Conservation (phyloP, 208 protist species). For the Acanthamoeba culbertsoni region DNA sequence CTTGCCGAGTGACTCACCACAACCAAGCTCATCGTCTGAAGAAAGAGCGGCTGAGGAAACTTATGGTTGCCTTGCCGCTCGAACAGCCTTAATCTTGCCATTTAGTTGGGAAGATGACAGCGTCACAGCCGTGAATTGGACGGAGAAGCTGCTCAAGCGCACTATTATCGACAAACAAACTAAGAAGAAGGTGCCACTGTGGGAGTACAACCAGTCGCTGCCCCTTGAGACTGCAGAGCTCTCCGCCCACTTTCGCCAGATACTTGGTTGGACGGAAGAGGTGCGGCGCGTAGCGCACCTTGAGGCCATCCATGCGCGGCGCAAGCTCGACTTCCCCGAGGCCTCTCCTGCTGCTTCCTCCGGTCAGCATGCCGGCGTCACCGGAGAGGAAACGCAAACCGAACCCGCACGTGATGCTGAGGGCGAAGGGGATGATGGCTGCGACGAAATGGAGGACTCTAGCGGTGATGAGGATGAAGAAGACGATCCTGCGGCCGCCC, state of each 20-base stretch:
- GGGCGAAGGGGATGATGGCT: background rate
- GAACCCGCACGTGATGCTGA: background rate
- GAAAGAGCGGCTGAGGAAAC: background rate
- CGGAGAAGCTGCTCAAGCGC: background rate
- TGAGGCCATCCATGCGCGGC: background rate
- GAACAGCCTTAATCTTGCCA: background rate
- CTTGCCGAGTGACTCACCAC: background rate
- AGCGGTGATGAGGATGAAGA: background rate
- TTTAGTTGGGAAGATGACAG: constrained; percentile 19
- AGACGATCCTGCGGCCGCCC: background rate
- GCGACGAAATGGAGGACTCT: background rate
- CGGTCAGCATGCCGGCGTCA: background rate
- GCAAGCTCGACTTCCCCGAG: background rate
- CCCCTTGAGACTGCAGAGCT: constrained; percentile 2
- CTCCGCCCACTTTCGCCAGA: constrained; percentile 23
- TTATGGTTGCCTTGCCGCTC: background rate
- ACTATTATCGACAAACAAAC: background rate
- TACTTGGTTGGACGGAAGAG: constrained; percentile 16
- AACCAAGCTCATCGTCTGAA: background rate
- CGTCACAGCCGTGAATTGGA: background rate
- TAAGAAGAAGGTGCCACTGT: background rate
- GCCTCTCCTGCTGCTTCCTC: background rate
- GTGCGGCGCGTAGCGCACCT: background rate
- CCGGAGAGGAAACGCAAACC: background rate
- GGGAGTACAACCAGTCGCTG: constrained; percentile 14